These are phyloP conservation scores for Hirschioporus abietinus DNA, from an alignment of 768 basidiomycete species.

Conservation along the genomic window DNA sequence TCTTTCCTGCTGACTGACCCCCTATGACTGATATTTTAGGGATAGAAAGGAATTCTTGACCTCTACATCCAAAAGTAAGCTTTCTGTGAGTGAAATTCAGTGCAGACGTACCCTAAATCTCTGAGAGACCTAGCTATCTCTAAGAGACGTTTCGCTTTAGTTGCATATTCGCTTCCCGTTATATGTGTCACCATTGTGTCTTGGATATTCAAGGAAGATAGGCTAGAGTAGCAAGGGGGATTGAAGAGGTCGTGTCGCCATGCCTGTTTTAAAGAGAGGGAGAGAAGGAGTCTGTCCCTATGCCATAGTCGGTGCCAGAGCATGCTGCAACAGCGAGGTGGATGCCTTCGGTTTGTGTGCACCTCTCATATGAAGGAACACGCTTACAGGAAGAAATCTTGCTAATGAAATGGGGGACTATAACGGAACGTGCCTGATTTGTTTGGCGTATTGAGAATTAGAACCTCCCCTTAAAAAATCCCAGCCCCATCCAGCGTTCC, in stretches of 20 bases:
- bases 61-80: conserved; percentile 23
- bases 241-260: neutral
- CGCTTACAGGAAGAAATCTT: too few species aligned
- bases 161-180: conserved; percentile 33
- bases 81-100: conserved; percentile 5
- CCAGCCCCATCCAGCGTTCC: too few species aligned
- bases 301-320: too few species aligned
- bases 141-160: conserved; percentile 34
- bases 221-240: neutral
- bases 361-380: too few species aligned
- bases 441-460: too few species aligned
- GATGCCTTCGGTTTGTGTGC: too few species aligned
- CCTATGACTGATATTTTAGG: conserved; percentile 55
- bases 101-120: conserved; percentile 30
- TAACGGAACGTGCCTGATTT: too few species aligned
- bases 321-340: too few species aligned
- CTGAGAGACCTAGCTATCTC: conserved; percentile 31
- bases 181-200: conserved; percentile 10
- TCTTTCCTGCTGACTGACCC: conserved; percentile 43
- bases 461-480: too few species aligned
- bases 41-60: conserved; percentile 33
- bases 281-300: too few species aligned
- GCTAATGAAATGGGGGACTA: too few species aligned
- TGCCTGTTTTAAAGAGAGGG: too few species aligned
- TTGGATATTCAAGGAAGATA: neutral